Evolutionary conservation across 2,329 filamentous ascomycete genomes (phyloP).

Genomic region (Rutstroemia sp.): DNA sequence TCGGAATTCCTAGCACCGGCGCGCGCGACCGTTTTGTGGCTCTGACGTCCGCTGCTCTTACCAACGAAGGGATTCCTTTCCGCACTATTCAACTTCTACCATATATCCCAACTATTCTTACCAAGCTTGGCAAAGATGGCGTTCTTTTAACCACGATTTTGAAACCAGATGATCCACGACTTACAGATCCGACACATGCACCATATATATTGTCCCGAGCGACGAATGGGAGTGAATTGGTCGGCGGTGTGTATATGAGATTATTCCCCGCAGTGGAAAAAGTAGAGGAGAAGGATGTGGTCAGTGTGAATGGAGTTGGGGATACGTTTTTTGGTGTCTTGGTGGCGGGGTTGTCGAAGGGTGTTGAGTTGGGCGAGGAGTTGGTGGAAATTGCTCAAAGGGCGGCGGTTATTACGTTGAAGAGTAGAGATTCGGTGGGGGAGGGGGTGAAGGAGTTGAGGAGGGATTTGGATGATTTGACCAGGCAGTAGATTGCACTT

Average conservation of each 20-base stretch:
- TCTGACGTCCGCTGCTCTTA: conserved; percentile 59
- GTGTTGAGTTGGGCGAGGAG: conserved; percentile 38
- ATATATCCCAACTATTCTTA: conserved; percentile 76
- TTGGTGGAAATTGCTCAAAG: conserved; percentile 74
- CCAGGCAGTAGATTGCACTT: too few relatives aligned
- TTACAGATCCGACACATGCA: conserved; percentile 54
- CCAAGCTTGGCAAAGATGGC: conserved; percentile 62
- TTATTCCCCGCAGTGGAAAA: conserved; percentile 53
- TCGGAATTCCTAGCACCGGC: conserved; percentile 63
- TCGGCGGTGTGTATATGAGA: conserved; percentile 79
- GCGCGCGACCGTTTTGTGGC: conserved; percentile 65
- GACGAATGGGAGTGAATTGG: conserved; percentile 40
- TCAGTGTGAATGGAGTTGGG: conserved; percentile 90
- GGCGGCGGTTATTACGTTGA: conserved; percentile 72
- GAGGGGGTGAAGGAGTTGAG: neutral
- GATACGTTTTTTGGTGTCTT: conserved; percentile 87
- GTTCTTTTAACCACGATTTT: conserved; percentile 68
- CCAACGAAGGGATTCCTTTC: conserved; percentile 75
- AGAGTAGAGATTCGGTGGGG: conserved; percentile 62
- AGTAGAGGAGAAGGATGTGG: conserved; percentile 61
- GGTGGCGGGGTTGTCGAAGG: conserved; percentile 65
- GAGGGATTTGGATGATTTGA: neutral
- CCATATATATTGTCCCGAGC: conserved; percentile 66
- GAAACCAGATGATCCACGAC: conserved; percentile 54
- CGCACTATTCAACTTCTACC: conserved; percentile 80